phyloP scores from a whole-genome alignment of 495 filamentous ascomycete species.

The Penicillium paradoxum region DNA sequence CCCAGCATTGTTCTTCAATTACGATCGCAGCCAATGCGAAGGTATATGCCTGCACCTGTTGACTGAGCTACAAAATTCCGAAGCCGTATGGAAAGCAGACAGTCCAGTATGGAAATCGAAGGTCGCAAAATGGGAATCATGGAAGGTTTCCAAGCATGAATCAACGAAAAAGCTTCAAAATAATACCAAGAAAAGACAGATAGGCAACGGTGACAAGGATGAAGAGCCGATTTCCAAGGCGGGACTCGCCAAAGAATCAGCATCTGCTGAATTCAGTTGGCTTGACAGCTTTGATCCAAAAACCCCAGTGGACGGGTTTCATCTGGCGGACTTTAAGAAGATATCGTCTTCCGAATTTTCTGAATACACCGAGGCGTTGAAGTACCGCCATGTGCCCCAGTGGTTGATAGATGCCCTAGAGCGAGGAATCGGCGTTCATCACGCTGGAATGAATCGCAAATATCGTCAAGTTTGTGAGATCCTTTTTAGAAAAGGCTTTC shows the following conservation, averaged over 20 bases:
- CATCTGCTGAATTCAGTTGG: constrained; percentile 45
- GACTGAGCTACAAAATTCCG: constrained; percentile 45
- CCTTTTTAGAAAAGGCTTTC: constrained; percentile 66
- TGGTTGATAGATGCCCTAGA: constrained; percentile 52
- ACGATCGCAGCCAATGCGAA: constrained; percentile 62
- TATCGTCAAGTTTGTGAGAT: constrained; percentile 58
- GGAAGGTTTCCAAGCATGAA: constrained; percentile 39
- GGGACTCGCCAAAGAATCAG: constrained; percentile 50
- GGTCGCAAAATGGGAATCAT: constrained; percentile 48
- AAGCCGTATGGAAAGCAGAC: constrained; percentile 50
- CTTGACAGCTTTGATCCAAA: constrained; percentile 62
- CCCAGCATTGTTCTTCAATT: constrained; percentile 74
- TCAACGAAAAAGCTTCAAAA: constrained; percentile 25
- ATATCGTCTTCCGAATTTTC: constrained; percentile 49
- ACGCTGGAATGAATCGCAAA: constrained; percentile 70
- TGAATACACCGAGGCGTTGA: constrained; percentile 42
- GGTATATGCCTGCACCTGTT: constrained; percentile 44
- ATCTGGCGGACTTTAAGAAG: constrained; percentile 58
- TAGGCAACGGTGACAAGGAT: constrained; percentile 32
- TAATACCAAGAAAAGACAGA: constrained; percentile 28
- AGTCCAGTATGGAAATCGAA: constrained; percentile 55
- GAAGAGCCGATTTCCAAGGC: constrained; percentile 38
- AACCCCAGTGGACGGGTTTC: constrained; percentile 55
- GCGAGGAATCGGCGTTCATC: constrained; percentile 70
- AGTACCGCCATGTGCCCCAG: constrained; percentile 23